Base-by-base conservation (phyloP, 73 alveolate genomes). In the Effrenium voratum region DNA sequence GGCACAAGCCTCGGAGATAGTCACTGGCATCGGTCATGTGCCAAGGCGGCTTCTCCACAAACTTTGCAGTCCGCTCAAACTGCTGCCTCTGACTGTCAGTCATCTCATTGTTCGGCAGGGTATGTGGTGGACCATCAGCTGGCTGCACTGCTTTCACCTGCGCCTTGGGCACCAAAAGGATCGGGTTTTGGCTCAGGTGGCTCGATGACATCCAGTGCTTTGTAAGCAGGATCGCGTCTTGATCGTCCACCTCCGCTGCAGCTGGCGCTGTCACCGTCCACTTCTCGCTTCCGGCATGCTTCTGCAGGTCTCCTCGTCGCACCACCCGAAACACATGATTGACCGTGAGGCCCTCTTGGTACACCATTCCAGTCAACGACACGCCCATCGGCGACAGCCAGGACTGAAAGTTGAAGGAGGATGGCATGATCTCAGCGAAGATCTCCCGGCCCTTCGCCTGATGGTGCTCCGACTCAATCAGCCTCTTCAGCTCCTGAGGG, bases 41-140 rank as follows among this genome's bases (percentile, higher is more conserved):
- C 93, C 93, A 82, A 36, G 93, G 93, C 1, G 93, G 45, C n/a
- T 2, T 10, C 49, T 22, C 73, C 34, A 82, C 93, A 34, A 28
- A 75, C 34, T 34, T 40, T 32, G 93, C 93, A 36, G 93, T 82
- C 40, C 38, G 32, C 52, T 19, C 10, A 43, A 32, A 82, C 52
- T 82, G 24, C 28, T 22, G 24, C 43, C n/a, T n/a, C n/a, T n/a
- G n/a, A n/a, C n/a, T n/a, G n/a, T n/a, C n/a, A n/a, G n/a, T n/a
- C n/a, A n/a, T n/a, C n/a, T n/a, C n/a, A n/a, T n/a, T n/a, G n/a
- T n/a, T n/a, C n/a, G n/a, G n/a, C n/a, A n/a, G n/a, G n/a, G n/a
- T n/a, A n/a, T n/a, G n/a, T n/a, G n/a, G n/a, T n/a, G n/a, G n/a
- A n/a, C n/a, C n/a, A n/a, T n/a, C n/a, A n/a, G n/a, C n/a, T n/a